These are phyloP conservation scores for Picochlorum costavermella DNA, from an alignment of 139 green algal genomes.

Conservation along the genomic window DNA sequence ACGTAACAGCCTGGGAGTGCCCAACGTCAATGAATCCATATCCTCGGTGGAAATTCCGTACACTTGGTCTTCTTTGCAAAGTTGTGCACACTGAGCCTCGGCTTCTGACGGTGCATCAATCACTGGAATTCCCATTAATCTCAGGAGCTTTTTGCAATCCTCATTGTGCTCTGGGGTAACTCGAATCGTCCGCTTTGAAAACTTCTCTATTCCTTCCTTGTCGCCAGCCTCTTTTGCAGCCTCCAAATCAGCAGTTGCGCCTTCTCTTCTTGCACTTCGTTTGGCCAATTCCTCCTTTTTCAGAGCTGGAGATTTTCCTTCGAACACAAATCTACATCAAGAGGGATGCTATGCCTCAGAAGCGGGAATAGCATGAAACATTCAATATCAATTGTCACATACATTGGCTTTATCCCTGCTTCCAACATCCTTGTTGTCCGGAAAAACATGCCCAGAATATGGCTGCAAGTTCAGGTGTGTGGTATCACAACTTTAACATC, in stretches of 20 bases:
- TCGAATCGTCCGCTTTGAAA: slow-evolving; percentile 81
- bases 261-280: slow-evolving; percentile 22
- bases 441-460: slow-evolving; percentile 93
- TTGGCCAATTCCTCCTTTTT: slow-evolving; percentile 83
- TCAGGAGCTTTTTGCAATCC: slow-evolving; percentile 87
- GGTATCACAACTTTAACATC: neutral
- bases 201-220: slow-evolving; percentile 87
- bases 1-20: slow-evolving; percentile 67
- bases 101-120: slow-evolving; percentile 84
- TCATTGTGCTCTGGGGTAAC: slow-evolving; percentile 88
- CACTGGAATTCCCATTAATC: slow-evolving; percentile 90
- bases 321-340: slow-evolving; percentile 82
- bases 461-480: slow-evolving; percentile 28
- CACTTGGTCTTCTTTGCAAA: slow-evolving; percentile 74
- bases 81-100: slow-evolving; percentile 80
- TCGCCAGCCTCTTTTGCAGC: slow-evolving; percentile 72
- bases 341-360: neutral
- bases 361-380: neutral
- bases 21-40: slow-evolving; percentile 97
- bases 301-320: slow-evolving; percentile 88
- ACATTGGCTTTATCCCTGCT: slow-evolving; percentile 90
- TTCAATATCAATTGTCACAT: slow-evolving; percentile 16
- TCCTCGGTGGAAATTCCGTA: slow-evolving; percentile 92
- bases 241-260: slow-evolving; percentile 45
- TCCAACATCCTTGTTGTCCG: slow-evolving; percentile 91